These are phyloP conservation scores for Verticillium klebahnii DNA, from an alignment of 2,329 filamentous ascomycete species.

Conservation along the genomic window DNA sequence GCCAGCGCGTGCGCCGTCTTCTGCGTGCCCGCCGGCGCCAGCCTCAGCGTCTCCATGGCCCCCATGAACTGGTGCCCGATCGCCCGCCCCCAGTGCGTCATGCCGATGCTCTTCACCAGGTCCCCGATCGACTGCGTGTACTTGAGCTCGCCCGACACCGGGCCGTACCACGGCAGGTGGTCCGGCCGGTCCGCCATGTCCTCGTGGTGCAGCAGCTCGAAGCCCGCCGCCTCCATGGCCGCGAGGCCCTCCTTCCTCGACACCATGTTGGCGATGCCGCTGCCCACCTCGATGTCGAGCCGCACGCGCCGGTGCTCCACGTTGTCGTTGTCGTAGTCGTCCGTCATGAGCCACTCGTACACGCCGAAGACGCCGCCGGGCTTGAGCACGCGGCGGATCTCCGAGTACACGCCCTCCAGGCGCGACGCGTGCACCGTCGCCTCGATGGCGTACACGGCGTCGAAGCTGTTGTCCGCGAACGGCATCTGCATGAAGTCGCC, in stretches of 20 bases:
- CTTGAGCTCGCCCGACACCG: slow-evolving; percentile 72
- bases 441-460: slow-evolving; percentile 95
- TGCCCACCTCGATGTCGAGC: slow-evolving; percentile 89
- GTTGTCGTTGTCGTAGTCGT: slow-evolving; percentile 87
- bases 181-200: slow-evolving; percentile 79
- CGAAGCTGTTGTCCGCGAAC: slow-evolving; percentile 87
- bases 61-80: slow-evolving; percentile 70
- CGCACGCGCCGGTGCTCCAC: slow-evolving; percentile 83
- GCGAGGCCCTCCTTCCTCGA: slow-evolving; percentile 73
- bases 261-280: slow-evolving; percentile 98
- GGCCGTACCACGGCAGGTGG: slow-evolving; percentile 83
- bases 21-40: slow-evolving; percentile 74
- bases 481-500: slow-evolving; percentile 66
- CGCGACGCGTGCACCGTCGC: slow-evolving; percentile 92
- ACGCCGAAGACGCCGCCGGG: slow-evolving; percentile 94
- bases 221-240: slow-evolving; percentile 84
- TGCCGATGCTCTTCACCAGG: slow-evolving; percentile 70
- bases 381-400: slow-evolving; percentile 94
- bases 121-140: slow-evolving; percentile 72
- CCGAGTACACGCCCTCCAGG: slow-evolving; percentile 85
- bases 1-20: slow-evolving; percentile 84
- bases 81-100: slow-evolving; percentile 75
- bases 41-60: slow-evolving; percentile 60
- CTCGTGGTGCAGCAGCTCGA: slow-evolving; percentile 77
- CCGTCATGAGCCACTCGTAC: slow-evolving; percentile 99